Base-by-base conservation (phyloP, 139 green algal genomes). In the Zygnema circumcarinatum region DNA sequence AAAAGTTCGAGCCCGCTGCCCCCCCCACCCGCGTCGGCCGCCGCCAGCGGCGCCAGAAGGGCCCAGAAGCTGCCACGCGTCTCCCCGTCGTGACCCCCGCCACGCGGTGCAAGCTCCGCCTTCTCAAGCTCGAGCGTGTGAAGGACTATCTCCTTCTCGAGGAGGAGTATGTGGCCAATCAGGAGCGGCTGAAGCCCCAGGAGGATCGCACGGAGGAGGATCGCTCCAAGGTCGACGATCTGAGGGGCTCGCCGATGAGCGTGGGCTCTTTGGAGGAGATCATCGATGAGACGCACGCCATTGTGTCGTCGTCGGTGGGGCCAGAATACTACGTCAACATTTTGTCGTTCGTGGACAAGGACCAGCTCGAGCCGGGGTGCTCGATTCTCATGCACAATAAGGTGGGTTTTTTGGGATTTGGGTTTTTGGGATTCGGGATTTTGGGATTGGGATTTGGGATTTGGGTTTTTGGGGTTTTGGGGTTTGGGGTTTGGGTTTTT, bases 91-190 rank as follows among this genome's bases (percentile, higher is more conserved):
- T 99, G 54, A 98, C 94, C 33, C 97, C 97, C 35, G 97, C 91
- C 33, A 94, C 96, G 0, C 96, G 96, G 83, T 99, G 97, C 94
- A 98, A 98, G 86, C 94, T 99, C 68, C 92, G 97, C 22, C 88
- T 98, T 84, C 92, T 99, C 0, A 99, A 99, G 93, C 93, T 99
- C 39, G 97, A 99, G 91, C 94, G 97, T 21, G 92, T 99, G 29
- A 99, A 99, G 91, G 97, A 99, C 88, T 99, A 97, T 92, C 92
- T 99, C 47, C 92, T 99, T 16, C 98, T 99, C 96, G 97, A 99
- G 93, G 96, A 99, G 90, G 97, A 99, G 92, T 99, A 97, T 90
- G 97, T 99, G 36, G 85, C 90, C 25, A 98, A 97, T 85, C 96
- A 99, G 88, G 97, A 94, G 79, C 84, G 90, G 33, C 33, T 97